Evolutionary conservation across 1,284 basidiomycete species (phyloP).

Genomic region (Ustilago cynodontis): DNA sequence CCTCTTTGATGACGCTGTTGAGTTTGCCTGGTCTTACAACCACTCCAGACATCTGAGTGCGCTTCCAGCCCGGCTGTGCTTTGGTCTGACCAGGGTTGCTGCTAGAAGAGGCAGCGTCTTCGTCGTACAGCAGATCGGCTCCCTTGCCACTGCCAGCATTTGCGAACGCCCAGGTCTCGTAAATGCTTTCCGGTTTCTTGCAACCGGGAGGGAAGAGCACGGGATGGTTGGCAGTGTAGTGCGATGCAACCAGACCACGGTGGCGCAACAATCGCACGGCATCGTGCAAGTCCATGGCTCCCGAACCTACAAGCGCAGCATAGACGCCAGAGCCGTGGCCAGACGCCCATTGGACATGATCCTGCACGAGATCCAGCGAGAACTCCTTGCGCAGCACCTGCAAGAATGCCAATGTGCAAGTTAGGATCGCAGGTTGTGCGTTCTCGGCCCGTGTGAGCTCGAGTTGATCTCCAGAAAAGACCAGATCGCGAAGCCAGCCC

Average conservation of each 20-base stretch:
- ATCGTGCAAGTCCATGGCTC: conserved; percentile 56
- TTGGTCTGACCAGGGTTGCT: conserved; percentile 9
- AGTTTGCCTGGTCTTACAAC: conserved; percentile 64
- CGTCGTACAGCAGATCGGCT: conserved; percentile 52
- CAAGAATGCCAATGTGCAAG: conserved; percentile 65
- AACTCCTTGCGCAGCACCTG: conserved; percentile 65
- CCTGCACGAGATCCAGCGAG: conserved; percentile 58
- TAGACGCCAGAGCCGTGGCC: conserved; percentile 68
- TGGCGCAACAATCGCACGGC: conserved; percentile 63
- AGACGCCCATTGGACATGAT: conserved; percentile 60
- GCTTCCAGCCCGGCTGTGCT: conserved; percentile 53
- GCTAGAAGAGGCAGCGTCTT: conserved; percentile 10
- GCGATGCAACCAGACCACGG: conserved; percentile 59
- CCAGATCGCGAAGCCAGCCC: conserved; percentile 61
- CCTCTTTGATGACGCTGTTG: conserved; percentile 50
- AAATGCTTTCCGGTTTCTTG: conserved; percentile 61
- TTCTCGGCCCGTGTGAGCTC: conserved; percentile 66
- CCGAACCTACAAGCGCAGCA: conserved; percentile 62
- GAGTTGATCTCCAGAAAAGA: conserved; percentile 67
- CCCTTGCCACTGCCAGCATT: conserved; percentile 65
- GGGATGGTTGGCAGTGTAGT: conserved; percentile 55
- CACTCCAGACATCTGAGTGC: conserved; percentile 65
- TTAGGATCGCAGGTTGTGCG: conserved; percentile 65
- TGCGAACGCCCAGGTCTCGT: conserved; percentile 69
- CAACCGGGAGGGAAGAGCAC: conserved; percentile 65